Evolutionary conservation across 1,284 basidiomycete species (phyloP).

Genomic region (Chondrostereum purpureum): DNA sequence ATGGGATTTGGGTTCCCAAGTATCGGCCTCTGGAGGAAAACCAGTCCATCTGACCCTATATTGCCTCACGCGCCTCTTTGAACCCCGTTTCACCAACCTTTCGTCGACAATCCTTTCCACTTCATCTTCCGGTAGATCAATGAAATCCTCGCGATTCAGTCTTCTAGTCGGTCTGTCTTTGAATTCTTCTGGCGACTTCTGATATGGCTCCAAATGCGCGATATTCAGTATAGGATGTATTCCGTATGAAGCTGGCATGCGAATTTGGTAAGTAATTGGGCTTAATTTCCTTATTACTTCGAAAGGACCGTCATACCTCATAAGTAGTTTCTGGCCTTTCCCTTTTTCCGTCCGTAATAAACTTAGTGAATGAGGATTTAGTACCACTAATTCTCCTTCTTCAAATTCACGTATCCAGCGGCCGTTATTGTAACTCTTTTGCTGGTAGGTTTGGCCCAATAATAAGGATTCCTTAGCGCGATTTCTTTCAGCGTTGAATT

Average conservation of each 20-base stretch:
- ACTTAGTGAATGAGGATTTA: slow-evolving; percentile 9
- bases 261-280: slow-evolving; percentile 10
- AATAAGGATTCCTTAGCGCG: not conserved
- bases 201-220: too few species aligned
- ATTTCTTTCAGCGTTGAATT: not conserved
- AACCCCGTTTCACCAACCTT: slow-evolving; percentile 8
- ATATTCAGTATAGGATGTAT: too few species aligned
- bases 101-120: slow-evolving; percentile 11
- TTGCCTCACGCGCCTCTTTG: slow-evolving; percentile 9
- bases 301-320: slow-evolving; percentile 18
- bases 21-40: too few species aligned
- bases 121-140: too few species aligned
- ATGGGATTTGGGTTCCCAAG: slow-evolving; percentile 1
- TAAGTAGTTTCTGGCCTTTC: slow-evolving; percentile 14
- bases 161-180: not conserved
- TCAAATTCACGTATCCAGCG: not conserved
- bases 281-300: slow-evolving; percentile 15
- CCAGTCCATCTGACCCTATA: slow-evolving; percentile 14
- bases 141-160: slow-evolving; percentile 1
- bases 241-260: too few species aligned
- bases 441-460: not conserved
- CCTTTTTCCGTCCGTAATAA: slow-evolving; percentile 16
- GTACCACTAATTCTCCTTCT: too few species aligned
- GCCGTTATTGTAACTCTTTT: not conserved
- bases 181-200: not conserved